Conservation (phyloP, 2,329 filamentous ascomycete genomes). For the Microcera coccophila region DNA sequence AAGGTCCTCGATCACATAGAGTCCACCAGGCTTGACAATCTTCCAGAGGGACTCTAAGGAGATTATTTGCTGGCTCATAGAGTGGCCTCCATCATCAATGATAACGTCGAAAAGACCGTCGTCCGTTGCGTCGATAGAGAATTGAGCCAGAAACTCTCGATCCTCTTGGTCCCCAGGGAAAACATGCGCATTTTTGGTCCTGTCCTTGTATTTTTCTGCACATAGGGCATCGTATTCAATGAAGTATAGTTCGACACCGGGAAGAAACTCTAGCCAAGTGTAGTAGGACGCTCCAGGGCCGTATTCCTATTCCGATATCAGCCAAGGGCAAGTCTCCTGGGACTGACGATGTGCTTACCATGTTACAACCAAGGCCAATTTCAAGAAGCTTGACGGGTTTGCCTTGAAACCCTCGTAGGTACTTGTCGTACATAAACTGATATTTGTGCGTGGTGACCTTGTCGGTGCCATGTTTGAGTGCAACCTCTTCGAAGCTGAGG, state of each 20-base stretch:
- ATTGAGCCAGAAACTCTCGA: conserved; percentile 32
- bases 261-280: conserved; percentile 40
- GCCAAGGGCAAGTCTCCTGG: not conserved
- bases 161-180: conserved; percentile 40
- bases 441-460: conserved; percentile 39
- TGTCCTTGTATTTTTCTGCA: conserved; percentile 33
- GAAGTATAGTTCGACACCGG: conserved; percentile 38
- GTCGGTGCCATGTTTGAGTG: conserved; percentile 35
- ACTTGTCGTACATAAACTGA: conserved; percentile 40
- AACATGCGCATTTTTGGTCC: conserved; percentile 35
- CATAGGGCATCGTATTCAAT: conserved; percentile 39
- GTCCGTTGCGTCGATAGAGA: conserved; percentile 30
- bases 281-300: conserved; percentile 38
- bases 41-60: conserved; percentile 35
- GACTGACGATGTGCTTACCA: conserved; percentile 20
- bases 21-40: conserved; percentile 33
- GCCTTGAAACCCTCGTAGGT: conserved; percentile 31
- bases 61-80: conserved; percentile 36
- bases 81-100: conserved; percentile 38
- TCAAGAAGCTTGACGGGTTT: conserved; percentile 38
- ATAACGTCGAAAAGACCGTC: conserved; percentile 37
- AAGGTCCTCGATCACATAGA: conserved; percentile 36
- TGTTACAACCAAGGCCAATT: conserved; percentile 40
- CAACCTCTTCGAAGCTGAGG: conserved; percentile 23
- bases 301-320: conserved; percentile 22